A percentile compares a stretch with the other conserved stretches of the same genome.
Evolutionary conservation across 371 early-diverging fungal species (phyloP).

Genomic region (Chytridium lagenaria): DNA sequence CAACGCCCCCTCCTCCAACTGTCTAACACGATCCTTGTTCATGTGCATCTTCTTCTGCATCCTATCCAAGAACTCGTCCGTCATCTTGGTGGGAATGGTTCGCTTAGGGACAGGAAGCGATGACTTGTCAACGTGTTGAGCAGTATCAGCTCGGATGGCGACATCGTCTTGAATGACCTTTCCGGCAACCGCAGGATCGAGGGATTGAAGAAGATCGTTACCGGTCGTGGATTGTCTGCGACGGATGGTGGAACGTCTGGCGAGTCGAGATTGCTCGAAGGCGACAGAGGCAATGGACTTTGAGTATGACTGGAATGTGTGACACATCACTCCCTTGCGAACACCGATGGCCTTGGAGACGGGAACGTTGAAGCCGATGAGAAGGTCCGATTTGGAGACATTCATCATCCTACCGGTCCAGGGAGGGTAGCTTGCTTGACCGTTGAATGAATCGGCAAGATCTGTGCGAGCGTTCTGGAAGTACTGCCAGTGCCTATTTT

Average conservation of each 20-base stretch:
- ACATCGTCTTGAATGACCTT: slow-evolving; percentile 10
- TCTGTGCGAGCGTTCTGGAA: slow-evolving; percentile 46
- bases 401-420: neutral
- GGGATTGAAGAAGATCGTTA: neutral
- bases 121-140: neutral
- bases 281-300: neutral
- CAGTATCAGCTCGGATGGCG: neutral
- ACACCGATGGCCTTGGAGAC: slow-evolving; percentile 3
- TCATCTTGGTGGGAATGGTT: neutral
- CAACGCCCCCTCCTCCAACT: slow-evolving; percentile 10
- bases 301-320: slow-evolving; percentile 3
- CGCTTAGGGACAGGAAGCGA: neutral
- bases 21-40: neutral
- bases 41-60: neutral
- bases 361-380: slow-evolving; percentile 24
- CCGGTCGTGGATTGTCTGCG: neutral
- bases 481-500: slow-evolving; percentile 59
- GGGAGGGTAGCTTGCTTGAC: neutral
- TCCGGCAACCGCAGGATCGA: neutral
- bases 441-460: slow-evolving; percentile 6
- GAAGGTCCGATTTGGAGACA: neutral
- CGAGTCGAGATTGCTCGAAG: neutral
- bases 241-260: neutral
- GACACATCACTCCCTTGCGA: neutral
- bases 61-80: slow-evolving; percentile 3